Evolutionary conservation across 768 basidiomycete species (phyloP), one percentile per base, ranked within the genome.

Genomic region (Podaxis sp.): DNA sequence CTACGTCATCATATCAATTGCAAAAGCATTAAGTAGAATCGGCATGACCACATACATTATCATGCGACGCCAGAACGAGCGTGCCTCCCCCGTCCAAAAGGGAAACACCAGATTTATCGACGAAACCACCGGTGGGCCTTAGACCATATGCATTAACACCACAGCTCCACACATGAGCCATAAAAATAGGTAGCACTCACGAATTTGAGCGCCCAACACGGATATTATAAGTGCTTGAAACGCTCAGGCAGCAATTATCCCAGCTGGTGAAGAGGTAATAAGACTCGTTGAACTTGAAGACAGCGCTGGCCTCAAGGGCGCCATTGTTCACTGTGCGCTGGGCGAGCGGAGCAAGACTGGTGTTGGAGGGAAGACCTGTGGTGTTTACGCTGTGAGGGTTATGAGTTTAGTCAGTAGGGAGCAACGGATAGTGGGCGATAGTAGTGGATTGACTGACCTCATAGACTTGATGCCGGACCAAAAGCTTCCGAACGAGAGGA

Each of bases 221-320:
- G 61, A 86, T 86, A 63, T 85, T 87, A 67, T 86, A 86, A 0
- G 84, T 86, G 71, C 82, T 83, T 8, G 71, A 74, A 15, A 76
- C 78, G 3, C 82, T 83, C 19, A 69, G 44, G 70, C 84, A 85
- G 71, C 84, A 85, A 2, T 71, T 72, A 63, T 85, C 84, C 84
- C 84, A 85, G 13, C 80, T 80, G 0, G 80, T 76, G 71, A 87
- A 86, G 15, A 87, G 74, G 66, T 85, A 87, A 71, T 79, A 86
- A 67, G 72, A 85, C 51, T 65, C 76, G 36, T 77, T 76, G 64
- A 69, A 68, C 66, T 82, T 78, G 70, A 73, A 82, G 44, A 85
- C 74, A 42, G 72, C 71, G 57, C 79, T 78, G 17, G 80, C 84
- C 68, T 87, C 84, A 51, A 84, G 77, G n/a, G 82, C 82, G 2